These are phyloP conservation scores for Pseudogymnoascus sp. DNA, from an alignment of 2,329 filamentous ascomycete genomes.

Conservation along the genomic window DNA sequence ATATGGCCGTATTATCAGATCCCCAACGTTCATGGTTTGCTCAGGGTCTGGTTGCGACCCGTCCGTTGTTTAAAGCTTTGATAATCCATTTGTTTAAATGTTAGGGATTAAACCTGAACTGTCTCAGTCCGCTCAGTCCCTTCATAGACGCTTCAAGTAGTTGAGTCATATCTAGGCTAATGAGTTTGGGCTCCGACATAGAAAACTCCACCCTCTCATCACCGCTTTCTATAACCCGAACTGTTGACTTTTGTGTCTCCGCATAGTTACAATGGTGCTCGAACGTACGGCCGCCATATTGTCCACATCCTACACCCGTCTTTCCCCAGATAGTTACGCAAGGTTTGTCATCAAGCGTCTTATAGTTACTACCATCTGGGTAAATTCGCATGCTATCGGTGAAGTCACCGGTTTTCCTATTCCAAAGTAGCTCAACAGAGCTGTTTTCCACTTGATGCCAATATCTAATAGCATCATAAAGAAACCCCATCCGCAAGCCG, in stretches of 20 bases:
- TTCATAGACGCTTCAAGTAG: background rate
- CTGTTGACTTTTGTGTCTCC: background rate
- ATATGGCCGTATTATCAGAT: too few relatives aligned
- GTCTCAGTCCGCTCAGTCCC: too few relatives aligned
- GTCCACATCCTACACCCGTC: constrained; percentile 9
- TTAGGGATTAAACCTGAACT: background rate
- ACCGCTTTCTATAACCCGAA: constrained; percentile 8
- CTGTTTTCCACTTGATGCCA: constrained; percentile 11
- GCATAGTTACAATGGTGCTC: background rate
- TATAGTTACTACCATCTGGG: background rate
- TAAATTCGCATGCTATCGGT: background rate
- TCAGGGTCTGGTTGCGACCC: too few relatives aligned
- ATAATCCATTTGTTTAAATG: background rate
- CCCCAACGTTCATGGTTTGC: too few relatives aligned
- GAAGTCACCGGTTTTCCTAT: constrained; percentile 9
- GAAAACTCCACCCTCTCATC: constrained; percentile 10
- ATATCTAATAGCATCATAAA: constrained; percentile 13
- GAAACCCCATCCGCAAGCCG: constrained; percentile 13
- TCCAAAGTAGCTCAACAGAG: background rate
- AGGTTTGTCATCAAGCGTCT: constrained; percentile 10
- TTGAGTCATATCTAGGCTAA: background rate
- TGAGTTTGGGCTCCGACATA: constrained; percentile 9
- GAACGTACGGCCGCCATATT: constrained; percentile 6
- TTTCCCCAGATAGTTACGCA: constrained; percentile 12
- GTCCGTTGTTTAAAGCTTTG: background rate